Evolutionary conservation across 192 early-diverging fungal species (phyloP), one percentile per base, ranked within the genome.

Genomic region (Mortierella antarctica): DNA sequence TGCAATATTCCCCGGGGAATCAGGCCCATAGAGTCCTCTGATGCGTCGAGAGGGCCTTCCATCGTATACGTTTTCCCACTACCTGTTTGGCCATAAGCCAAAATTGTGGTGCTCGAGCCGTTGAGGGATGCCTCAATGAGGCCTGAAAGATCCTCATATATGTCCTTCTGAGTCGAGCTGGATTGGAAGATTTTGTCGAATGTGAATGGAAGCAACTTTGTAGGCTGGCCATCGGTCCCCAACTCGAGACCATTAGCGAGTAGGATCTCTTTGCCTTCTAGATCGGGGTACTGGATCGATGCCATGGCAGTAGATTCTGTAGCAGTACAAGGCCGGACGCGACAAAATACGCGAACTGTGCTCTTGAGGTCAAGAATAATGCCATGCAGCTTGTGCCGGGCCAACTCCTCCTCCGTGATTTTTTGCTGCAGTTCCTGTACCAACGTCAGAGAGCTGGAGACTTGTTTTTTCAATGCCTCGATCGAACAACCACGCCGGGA

Each of bases 181-280:
- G 61, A n/a, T 14, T 20, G n/a, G 21, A 62, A 62, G 18, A 62
- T 45, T 12, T 46, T 62, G 61, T 62, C 61, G 18, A 62, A 62
- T 8, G 41, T 62, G 12, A 62, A 62, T 31, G 61, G 61, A 48
- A 31, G 31, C 31, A 31, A 2, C 31, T 31, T 31, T 31, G 31
- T 31, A 31, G 31, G 31, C 31, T 31, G 31, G 31, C 31, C 31
- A 3, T 31, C 3, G 31, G 31, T 31, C 1, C 31, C 31, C 31
- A n/a, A 62, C 46, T 62, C 20, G 46, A 18, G 45, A 5, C 17
- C 41, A 14, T 44, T 49, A 45, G 61, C 46, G 18, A 62, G 61
- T 7, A 47, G 18, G 18, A 62, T 18, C 9, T 62, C 61, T 12
- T 42, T 41, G 17, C 61, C 61, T 20, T 62, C 61, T 4, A 47